phyloP scores from a whole-genome alignment of 805 yeast species.

The Starmerella sirachaensis region DNA sequence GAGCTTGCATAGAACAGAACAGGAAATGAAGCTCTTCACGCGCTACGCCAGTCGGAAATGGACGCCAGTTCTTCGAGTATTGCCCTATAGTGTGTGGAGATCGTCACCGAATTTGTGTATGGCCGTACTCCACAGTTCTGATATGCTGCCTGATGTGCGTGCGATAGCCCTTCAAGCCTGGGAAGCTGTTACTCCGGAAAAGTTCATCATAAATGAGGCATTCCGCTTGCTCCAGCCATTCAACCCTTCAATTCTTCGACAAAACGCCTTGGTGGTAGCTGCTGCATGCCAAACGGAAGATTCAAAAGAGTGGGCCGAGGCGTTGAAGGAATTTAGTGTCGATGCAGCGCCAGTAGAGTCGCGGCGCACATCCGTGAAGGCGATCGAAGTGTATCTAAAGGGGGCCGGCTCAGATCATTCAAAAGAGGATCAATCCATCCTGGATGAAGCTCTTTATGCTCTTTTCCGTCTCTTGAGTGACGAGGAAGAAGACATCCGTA shows the following conservation, averaged over 20 bases:
- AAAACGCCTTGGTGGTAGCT: constrained; percentile 15
- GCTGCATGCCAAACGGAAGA: background rate
- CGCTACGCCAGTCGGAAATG: constrained; percentile 5
- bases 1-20: background rate
- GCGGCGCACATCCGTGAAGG: constrained; percentile 37
- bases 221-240: constrained; percentile 1
- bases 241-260: too few relatives aligned
- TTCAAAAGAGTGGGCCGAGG: constrained; percentile 23
- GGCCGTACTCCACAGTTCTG: background rate
- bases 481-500: constrained; percentile 54
- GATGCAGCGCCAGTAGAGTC: constrained; percentile 38
- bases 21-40: too few relatives aligned
- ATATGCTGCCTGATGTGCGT: constrained; percentile 9
- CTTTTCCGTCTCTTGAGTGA: constrained; percentile 33
- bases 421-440: constrained; percentile 5
- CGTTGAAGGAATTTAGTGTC: constrained; percentile 26
- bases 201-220: background rate
- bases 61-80: constrained; percentile 7
- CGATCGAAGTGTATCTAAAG: constrained; percentile 31
- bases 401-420: too few relatives aligned
- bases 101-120: constrained; percentile 6
- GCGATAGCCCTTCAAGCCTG: constrained; percentile 1
- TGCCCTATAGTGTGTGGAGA: constrained; percentile 10
- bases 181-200: background rate
- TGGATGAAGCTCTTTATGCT: constrained; percentile 7